Base-by-base conservation (phyloP, 1,139 yeast species). In the Kurtzmaniella natalensis region DNA sequence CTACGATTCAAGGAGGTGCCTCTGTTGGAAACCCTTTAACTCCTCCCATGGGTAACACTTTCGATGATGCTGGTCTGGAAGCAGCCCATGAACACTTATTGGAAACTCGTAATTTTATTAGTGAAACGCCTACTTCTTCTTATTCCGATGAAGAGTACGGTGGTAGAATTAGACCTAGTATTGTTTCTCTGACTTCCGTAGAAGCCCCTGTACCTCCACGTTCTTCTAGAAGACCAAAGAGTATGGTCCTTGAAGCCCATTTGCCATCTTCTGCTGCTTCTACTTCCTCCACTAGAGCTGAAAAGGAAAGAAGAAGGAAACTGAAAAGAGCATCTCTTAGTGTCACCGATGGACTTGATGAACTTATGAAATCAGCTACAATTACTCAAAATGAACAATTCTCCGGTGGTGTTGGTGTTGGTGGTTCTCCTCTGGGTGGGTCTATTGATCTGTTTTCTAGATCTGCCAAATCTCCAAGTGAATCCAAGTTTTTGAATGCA, bases 201-300 rank as follows among this genome's bases (percentile, higher is more conserved):
- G 72, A 67, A 34, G 57, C 58, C 2, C 48, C 66, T 1, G 55
- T 70, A 3, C 76, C 76, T 4, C 64, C 72, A 1, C 47, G 76
- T 33, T 67, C 72, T 13, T 54, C 55, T 4, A 48, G 65, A 32
- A 48, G 76, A 37, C 73, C 72, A 7, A 53, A 56, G 31, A 63
- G 70, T 36, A 64, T 56, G 35, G 40, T 56, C 7, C 37, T 27
- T 25, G 38, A 15, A 37, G 41, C 30, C 5, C n/a, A 18, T 7
- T 7, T 3, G 5, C 17, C 18, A 11, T 25, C 15, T 6, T 7
- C 29, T 20, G 25, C 22, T 9, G 17, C 9, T 6, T 7, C 22
- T 13, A 20, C 24, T 9, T 23, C 15, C 11, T 11, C 25, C 3
- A 4, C 17, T 3, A 19, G 24, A 10, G 30, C 25, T 10, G 33